Percentiles rank a stretch among this genome's conserved stretches.
These are phyloP conservation scores for Clitoria ternatea DNA, from an alignment of 306 rosid species.

Conservation along the genomic window DNA sequence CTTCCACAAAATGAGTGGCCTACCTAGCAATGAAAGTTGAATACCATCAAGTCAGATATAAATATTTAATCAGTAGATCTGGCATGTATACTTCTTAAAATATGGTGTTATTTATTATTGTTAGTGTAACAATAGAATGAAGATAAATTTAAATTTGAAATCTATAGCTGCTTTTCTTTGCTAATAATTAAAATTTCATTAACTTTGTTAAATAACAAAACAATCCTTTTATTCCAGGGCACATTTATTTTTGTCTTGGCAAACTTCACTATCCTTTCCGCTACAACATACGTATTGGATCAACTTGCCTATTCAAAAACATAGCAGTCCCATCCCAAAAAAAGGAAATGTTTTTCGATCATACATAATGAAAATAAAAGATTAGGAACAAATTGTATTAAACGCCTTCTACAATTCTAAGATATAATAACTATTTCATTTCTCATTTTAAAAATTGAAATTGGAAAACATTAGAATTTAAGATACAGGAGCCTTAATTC, in stretches of 20 bases:
- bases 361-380: no score
- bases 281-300: background rate
- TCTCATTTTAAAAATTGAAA: no score
- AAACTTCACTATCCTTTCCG: background rate
- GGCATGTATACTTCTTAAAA: background rate
- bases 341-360: no score
- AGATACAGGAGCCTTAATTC: background rate
- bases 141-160: slow-evolving; percentile 19
- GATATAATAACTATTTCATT: no score
- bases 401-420: no score
- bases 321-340: background rate
- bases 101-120: background rate
- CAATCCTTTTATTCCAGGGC: background rate
- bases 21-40: background rate
- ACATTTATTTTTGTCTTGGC: background rate
- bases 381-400: no score
- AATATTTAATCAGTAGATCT: background rate
- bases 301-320: background rate
- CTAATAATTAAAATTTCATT: background rate
- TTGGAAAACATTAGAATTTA: background rate
- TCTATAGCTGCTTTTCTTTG: background rate
- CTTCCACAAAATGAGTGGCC: background rate
- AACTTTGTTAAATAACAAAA: background rate
- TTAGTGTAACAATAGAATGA: background rate
- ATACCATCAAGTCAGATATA: background rate